Evolutionary conservation across 2,329 filamentous ascomycete species (phyloP).

Genomic region (Colletotrichum noveboracense): DNA sequence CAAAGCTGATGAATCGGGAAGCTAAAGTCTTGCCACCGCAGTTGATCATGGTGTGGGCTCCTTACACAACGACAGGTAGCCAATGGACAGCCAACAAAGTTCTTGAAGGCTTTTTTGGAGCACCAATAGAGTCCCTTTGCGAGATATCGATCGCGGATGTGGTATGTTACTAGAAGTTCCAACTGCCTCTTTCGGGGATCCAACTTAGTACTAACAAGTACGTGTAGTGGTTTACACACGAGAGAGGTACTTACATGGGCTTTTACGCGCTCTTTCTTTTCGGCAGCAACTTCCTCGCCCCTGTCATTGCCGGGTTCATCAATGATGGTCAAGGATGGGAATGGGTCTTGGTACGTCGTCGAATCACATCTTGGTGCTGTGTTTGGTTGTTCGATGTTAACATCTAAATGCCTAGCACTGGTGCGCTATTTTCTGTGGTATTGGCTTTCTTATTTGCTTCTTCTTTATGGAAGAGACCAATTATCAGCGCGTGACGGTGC

Average conservation of each 20-base stretch:
- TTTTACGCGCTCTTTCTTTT: constrained; percentile 32
- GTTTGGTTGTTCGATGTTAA: background rate
- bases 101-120: constrained; percentile 30
- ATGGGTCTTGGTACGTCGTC: constrained; percentile 29
- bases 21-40: background rate
- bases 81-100: constrained; percentile 33
- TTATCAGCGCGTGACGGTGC: constrained; percentile 40
- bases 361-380: background rate
- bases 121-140: constrained; percentile 33
- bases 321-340: constrained; percentile 33
- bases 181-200: background rate
- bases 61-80: constrained; percentile 24
- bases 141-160: constrained; percentile 33
- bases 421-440: constrained; percentile 32
- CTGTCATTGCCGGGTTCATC: constrained; percentile 38
- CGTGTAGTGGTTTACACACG: constrained; percentile 28
- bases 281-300: constrained; percentile 33
- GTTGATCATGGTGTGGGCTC: constrained; percentile 38
- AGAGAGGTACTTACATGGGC: constrained; percentile 31
- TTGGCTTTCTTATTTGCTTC: constrained; percentile 42
- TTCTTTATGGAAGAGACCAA: constrained; percentile 61
- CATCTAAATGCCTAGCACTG: constrained; percentile 19
- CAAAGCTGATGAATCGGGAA: background rate
- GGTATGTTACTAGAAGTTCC: background rate
- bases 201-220: background rate